Conservation (phyloP, 257 asterid genomes). For the Capsicum rhomboideum region DNA sequence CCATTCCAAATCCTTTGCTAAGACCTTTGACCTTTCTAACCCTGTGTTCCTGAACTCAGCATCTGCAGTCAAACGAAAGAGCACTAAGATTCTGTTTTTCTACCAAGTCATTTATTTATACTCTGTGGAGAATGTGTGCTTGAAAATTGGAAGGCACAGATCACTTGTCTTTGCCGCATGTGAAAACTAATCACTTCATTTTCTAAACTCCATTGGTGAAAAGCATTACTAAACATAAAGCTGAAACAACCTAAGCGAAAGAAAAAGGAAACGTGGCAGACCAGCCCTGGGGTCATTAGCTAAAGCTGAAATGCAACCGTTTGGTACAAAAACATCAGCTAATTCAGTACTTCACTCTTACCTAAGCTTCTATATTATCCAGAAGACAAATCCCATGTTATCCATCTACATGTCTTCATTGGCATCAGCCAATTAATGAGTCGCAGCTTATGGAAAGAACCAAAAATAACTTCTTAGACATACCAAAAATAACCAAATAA, state of each 20-base stretch:
- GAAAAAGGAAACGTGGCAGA: neutral
- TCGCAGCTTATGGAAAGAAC: neutral
- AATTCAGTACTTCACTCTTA: too few relatives aligned
- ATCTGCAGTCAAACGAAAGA: constrained; percentile 34
- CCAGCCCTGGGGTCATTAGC: neutral
- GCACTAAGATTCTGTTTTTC: neutral
- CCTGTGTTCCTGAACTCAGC: constrained; percentile 87
- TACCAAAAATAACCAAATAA: neutral
- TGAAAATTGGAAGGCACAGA: neutral
- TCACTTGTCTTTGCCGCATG: neutral
- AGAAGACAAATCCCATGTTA: neutral
- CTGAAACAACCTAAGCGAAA: neutral
- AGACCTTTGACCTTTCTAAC: constrained; percentile 68
- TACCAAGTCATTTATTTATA: neutral
- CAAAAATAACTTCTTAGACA: neutral
- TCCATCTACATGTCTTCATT: neutral
- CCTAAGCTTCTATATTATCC: neutral
- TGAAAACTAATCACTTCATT: neutral
- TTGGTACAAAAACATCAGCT: neutral
- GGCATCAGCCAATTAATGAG: neutral
- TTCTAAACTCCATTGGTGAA: neutral
- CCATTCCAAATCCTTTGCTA: constrained; percentile 85
- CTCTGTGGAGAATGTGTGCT: neutral
- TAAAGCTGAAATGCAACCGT: neutral
- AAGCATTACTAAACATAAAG: neutral